Evolutionary conservation across 495 filamentous ascomycete genomes (phyloP).

Genomic region (Penicillium paradoxum): DNA sequence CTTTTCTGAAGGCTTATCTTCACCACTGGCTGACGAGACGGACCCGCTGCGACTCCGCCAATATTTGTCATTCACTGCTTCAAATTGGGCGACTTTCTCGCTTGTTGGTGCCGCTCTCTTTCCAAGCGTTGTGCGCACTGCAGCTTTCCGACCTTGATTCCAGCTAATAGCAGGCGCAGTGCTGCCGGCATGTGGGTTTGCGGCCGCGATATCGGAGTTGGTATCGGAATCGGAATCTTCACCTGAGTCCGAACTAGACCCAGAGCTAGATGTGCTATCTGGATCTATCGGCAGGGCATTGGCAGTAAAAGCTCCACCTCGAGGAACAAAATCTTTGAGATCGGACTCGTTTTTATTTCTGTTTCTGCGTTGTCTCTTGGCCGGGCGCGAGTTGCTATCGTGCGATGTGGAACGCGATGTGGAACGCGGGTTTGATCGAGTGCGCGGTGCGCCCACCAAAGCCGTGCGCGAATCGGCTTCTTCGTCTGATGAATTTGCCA

Average conservation of each 20-base stretch:
- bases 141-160: slow-evolving; percentile 36
- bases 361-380: slow-evolving; percentile 30
- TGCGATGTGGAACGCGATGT: slow-evolving; percentile 18
- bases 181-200: slow-evolving; percentile 23
- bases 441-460: slow-evolving; percentile 30
- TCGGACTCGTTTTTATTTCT: slow-evolving; percentile 20
- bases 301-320: slow-evolving; percentile 35
- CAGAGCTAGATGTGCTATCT: slow-evolving; percentile 32
- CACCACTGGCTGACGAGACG: slow-evolving; percentile 17
- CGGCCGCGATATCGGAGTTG: slow-evolving; percentile 9
- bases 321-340: slow-evolving; percentile 35
- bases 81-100: slow-evolving; percentile 24
- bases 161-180: slow-evolving; percentile 36
- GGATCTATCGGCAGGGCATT: slow-evolving; percentile 32
- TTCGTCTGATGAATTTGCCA: slow-evolving; percentile 23
- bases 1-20: background rate
- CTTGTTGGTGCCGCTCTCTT: slow-evolving; percentile 13
- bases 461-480: slow-evolving; percentile 43
- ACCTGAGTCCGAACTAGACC: slow-evolving; percentile 20
- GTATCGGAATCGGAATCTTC: slow-evolving; percentile 13
- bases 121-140: slow-evolving; percentile 34
- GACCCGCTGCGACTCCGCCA: slow-evolving; percentile 41
- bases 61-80: slow-evolving; percentile 36
- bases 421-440: slow-evolving; percentile 15
- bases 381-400: slow-evolving; percentile 24